A percentile compares a stretch with the other conserved stretches of the same genome.
These are phyloP conservation scores for Symbiotaphrina buchneri DNA, from an alignment of 495 filamentous ascomycete species.

Conservation along the genomic window DNA sequence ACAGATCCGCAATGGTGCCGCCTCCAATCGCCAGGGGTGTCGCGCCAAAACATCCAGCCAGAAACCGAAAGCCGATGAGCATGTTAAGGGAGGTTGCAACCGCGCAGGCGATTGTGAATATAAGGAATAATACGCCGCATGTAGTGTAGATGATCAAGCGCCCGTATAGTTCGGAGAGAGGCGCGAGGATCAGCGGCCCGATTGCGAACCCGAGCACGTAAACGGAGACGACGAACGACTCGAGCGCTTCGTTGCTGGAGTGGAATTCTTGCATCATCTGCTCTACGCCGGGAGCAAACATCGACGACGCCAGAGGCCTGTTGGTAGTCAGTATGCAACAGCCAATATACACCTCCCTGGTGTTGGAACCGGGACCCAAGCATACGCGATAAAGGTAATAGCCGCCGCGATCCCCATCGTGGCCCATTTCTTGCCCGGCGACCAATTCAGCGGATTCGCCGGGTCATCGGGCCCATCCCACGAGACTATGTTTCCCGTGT, in stretches of 20 bases:
- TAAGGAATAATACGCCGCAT: constrained; percentile 2
- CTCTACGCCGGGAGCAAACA: constrained; percentile 10
- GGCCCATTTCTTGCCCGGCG: background rate
- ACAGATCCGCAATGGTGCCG: constrained; percentile 1
- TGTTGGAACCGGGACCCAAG: background rate
- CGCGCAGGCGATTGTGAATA: constrained; percentile 5
- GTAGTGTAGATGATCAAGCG: constrained; percentile 2
- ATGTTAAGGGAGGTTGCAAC: background rate
- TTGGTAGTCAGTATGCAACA: background rate
- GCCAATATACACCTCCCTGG: too few relatives aligned
- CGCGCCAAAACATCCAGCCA: background rate
- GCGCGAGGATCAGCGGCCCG: constrained; percentile 5
- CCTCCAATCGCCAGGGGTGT: constrained; percentile 1
- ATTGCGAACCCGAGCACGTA: constrained; percentile 6
- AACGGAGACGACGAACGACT: constrained; percentile 5
- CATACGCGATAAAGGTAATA: background rate
- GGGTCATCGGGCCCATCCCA: background rate
- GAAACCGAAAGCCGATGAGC: constrained; percentile 1
- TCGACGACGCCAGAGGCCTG: constrained; percentile 6
- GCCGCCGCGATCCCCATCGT: background rate
- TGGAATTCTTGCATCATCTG: constrained; percentile 10
- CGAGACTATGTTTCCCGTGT: too few relatives aligned
- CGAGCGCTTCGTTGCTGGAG: constrained; percentile 4
- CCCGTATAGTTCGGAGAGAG: constrained; percentile 6
- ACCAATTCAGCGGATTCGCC: background rate